Conservation (phyloP, 1,284 basidiomycete species). For the Vanrija humicola region DNA sequence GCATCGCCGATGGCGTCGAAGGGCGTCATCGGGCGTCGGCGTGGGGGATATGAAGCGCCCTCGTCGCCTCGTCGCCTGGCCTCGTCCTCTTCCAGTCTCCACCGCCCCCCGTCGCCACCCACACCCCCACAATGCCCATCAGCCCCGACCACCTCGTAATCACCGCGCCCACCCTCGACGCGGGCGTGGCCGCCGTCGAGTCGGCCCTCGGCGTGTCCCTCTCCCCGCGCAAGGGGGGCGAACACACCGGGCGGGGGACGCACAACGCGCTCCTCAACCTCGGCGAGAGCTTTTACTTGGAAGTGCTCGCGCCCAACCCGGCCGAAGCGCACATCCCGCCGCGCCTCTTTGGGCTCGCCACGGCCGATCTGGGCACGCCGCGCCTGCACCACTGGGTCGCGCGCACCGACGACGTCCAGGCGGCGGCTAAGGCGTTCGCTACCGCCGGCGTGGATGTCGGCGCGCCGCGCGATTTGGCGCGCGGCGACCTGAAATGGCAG, state of each 20-base stretch:
- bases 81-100: too few relatives aligned
- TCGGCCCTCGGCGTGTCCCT: neutral
- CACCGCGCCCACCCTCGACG: slow-evolving; percentile 2
- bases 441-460: neutral
- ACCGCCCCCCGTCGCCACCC: neutral
- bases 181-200: slow-evolving; percentile 7
- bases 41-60: too few relatives aligned
- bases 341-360: slow-evolving; percentile 4
- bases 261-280: slow-evolving; percentile 11
- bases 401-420: slow-evolving; percentile 1
- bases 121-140: neutral
- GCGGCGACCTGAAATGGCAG: slow-evolving; percentile 6
- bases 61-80: too few relatives aligned
- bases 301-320: slow-evolving; percentile 7
- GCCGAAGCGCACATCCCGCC: neutral
- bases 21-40: too few relatives aligned
- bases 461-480: neutral
- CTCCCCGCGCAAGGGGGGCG: slow-evolving; percentile 3
- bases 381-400: slow-evolving; percentile 2
- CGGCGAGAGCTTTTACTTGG: slow-evolving; percentile 7
- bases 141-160: slow-evolving; percentile 9
- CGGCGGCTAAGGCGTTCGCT: neutral
- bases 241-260: slow-evolving; percentile 5
- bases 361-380: neutral
- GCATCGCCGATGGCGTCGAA: too few relatives aligned